These are phyloP conservation scores for Athelia psychrophila DNA, from an alignment of 1,284 basidiomycete genomes.

Conservation along the genomic window DNA sequence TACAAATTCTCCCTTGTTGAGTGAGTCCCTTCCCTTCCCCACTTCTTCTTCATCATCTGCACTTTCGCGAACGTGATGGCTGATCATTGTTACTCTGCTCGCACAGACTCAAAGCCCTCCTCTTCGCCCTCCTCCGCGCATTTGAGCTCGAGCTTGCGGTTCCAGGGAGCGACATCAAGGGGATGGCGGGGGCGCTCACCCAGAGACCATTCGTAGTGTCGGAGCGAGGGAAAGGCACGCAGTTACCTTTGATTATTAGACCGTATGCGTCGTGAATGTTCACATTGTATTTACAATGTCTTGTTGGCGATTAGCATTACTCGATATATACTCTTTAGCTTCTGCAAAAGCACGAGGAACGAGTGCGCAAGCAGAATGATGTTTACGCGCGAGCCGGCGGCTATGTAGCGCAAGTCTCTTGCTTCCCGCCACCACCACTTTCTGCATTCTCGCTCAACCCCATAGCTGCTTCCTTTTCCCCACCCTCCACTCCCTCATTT, in stretches of 20 bases:
- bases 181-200: conserved; percentile 4
- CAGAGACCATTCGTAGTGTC: conserved; percentile 5
- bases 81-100: conserved; percentile 21
- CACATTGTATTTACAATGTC: too few species aligned
- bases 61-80: neutral
- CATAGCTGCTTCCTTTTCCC: too few species aligned
- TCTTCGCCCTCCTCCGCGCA: conserved; percentile 34
- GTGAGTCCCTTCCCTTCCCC: conserved; percentile 23
- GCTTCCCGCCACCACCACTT: too few species aligned
- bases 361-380: too few species aligned
- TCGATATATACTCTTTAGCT: too few species aligned
- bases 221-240: conserved; percentile 2
- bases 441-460: too few species aligned
- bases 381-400: too few species aligned
- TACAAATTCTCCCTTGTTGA: conserved; percentile 55
- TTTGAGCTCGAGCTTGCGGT: conserved; percentile 28
- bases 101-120: conserved; percentile 34
- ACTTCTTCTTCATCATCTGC: neutral
- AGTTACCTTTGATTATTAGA: conserved; percentile 5
- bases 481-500: too few species aligned
- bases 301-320: too few species aligned
- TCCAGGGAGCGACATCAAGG: conserved; percentile 10
- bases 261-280: neutral
- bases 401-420: too few species aligned
- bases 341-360: too few species aligned